Base-by-base conservation (phyloP, 2,329 filamentous ascomycete genomes). In the Diaporthe velutina region DNA sequence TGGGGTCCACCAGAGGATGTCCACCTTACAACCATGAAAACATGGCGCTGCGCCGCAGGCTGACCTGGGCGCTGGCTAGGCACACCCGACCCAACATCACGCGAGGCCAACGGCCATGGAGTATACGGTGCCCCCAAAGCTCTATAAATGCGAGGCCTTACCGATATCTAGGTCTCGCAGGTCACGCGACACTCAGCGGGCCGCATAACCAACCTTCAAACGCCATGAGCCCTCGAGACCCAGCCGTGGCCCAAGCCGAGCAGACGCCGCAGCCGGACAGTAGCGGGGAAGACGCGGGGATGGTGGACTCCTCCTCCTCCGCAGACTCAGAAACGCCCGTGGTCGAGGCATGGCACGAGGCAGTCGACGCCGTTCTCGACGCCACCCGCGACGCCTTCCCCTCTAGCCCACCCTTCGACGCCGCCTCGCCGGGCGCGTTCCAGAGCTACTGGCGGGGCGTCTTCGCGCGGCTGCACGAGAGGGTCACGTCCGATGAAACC, bases 401-500 rank as follows among this genome's bases (percentile, higher is more conserved):
- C 19, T 9, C 9, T 28, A 70, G 67, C 52, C 67, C 67, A 3
- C 12, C 19, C 28, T 70, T 25, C 52, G 38, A 70, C 52, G 38
- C 54, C 19, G 25, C 38, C 52, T 25, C 25, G 19, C 52, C 52
- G 12, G 52, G 8, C 0, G 4, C 25, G 0, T 70, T 70, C 52
- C 67, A 70, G 52, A 17, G 19, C 3, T 58, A 58, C 67, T 70
- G 67, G 54, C 67, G 48, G 28, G 67, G 40, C 4, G 67, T 70
- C 17, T 70, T 70, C 17, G 10, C 38, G 25, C 52, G 38, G 9
- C 52, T 70, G 6, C 38, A 38, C 40, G 30, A 17, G 1, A 5
- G n/a, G 8, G 40, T 71, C 68, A 9, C 15, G 15, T 17, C 52
- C 12, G 68, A 71, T 22, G 13, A 1, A 0, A 3, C 1, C 38